Conservation (phyloP, 2,329 filamentous ascomycete species). For the Capronia epimyces region DNA sequence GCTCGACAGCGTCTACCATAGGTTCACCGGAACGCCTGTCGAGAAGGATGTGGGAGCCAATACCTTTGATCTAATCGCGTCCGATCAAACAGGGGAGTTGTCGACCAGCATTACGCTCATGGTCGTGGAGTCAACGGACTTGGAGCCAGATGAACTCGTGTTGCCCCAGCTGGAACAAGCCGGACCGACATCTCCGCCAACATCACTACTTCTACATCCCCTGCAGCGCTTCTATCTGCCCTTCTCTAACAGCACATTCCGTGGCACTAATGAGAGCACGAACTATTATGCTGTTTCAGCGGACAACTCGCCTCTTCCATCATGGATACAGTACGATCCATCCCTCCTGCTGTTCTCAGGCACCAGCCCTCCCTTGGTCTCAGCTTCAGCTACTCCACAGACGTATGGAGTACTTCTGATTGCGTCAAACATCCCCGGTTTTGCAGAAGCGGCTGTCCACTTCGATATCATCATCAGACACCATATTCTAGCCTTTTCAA, state of each 20-base stretch:
- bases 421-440: conserved; percentile 74
- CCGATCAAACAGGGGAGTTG: conserved; percentile 59
- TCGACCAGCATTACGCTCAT: conserved; percentile 65
- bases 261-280: conserved; percentile 49
- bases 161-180: conserved; percentile 35
- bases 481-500: conserved; percentile 62
- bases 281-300: conserved; percentile 70
- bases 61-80: conserved; percentile 63
- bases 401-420: conserved; percentile 66
- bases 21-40: conserved; percentile 65
- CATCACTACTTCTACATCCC: conserved; percentile 38
- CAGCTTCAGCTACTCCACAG: conserved; percentile 62
- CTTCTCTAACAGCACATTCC: conserved; percentile 66
- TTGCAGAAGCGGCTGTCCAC: conserved; percentile 58
- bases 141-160: conserved; percentile 34
- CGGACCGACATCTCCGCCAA: conserved; percentile 37
- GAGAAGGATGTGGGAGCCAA: conserved; percentile 53
- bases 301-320: conserved; percentile 75
- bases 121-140: conserved; percentile 50
- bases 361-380: conserved; percentile 59
- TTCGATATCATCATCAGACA: conserved; percentile 69
- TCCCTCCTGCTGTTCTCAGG: conserved; percentile 63
- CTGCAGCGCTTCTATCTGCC: conserved; percentile 57
- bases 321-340: conserved; percentile 74
- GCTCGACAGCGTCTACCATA: conserved; percentile 59